phyloP scores from a whole-genome alignment of 108 stramenopile species.

The Epipyxis sp. region DNA sequence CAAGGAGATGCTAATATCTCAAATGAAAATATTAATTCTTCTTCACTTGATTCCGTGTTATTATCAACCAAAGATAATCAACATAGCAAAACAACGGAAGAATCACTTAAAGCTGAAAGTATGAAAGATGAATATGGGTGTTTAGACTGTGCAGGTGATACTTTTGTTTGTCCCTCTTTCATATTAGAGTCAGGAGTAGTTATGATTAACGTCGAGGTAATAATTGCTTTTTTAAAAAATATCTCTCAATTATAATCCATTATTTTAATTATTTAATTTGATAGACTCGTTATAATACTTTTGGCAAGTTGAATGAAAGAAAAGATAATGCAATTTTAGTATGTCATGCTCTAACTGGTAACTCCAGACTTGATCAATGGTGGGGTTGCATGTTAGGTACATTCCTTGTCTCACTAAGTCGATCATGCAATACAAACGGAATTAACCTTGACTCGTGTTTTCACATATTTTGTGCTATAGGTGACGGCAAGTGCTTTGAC shows the following conservation, averaged over 20 bases:
- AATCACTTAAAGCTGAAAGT: no score
- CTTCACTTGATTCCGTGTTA: no score
- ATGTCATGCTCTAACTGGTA: conserved; percentile 91
- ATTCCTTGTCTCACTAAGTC: no score
- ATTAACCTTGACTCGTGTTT: no score
- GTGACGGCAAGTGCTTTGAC: conserved; percentile 76
- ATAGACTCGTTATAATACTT: conserved; percentile 81
- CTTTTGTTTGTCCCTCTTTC: background rate
- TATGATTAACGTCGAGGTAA: conserved; percentile 68
- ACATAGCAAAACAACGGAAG: no score
- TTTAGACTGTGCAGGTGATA: conserved; percentile 30
- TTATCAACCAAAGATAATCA: no score
- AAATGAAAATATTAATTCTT: no score
- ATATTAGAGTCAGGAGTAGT: conserved; percentile 48
- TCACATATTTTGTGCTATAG: no score
- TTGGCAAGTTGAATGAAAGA: conserved; percentile 69
- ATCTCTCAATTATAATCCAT: conserved; percentile 71
- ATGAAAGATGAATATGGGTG: conserved; percentile 36
- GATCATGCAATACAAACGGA: no score
- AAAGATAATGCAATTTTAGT: conserved; percentile 82
- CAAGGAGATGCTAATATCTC: no score
- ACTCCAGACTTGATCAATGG: conserved; percentile 82
- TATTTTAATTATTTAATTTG: conserved; percentile 70
- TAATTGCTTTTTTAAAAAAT: conserved; percentile 80
- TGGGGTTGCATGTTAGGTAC: conserved; percentile 55